Conservation (phyloP, 306 rosid genomes). For the Inga oerstediana region DNA sequence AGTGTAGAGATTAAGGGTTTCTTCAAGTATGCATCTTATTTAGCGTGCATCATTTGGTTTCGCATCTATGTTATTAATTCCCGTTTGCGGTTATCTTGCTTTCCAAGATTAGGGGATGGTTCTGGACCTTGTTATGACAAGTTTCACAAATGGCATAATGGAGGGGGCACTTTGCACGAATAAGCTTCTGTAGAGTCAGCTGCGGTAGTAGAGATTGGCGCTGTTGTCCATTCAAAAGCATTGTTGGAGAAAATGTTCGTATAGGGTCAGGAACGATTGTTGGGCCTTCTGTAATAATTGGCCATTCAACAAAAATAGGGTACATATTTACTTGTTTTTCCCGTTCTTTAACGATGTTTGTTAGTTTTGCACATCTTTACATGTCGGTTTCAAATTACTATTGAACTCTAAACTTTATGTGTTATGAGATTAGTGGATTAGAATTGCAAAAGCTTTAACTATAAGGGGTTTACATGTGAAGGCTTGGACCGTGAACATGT, state of each 20-base stretch:
- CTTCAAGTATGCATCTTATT: too few relatives aligned
- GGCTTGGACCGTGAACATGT: background rate
- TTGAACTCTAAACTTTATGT: background rate
- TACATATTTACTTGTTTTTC: constrained; percentile 25
- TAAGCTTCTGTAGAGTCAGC: constrained; percentile 60
- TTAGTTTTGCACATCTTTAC: background rate
- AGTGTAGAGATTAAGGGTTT: too few relatives aligned
- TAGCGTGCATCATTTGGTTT: too few relatives aligned
- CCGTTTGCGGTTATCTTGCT: too few relatives aligned
- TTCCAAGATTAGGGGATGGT: too few relatives aligned
- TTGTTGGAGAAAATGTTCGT: constrained; percentile 58
- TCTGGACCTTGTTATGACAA: too few relatives aligned
- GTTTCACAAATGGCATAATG: too few relatives aligned
- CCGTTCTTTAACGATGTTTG: background rate
- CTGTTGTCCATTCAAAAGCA: constrained; percentile 73
- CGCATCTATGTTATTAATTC: too few relatives aligned
- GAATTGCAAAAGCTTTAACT: background rate
- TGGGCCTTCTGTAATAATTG: constrained; percentile 72
- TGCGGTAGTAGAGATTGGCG: constrained; percentile 70
- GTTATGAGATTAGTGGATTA: background rate
- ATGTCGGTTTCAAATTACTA: background rate
- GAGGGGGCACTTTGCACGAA: too few relatives aligned
- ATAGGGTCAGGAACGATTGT: constrained; percentile 82
- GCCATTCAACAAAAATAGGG: constrained; percentile 74
- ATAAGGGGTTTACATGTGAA: background rate